Percentiles rank a stretch among this genome's conserved stretches.
Evolutionary conservation across 2,329 filamentous ascomycete species (phyloP).

Genomic region (Aureobasidium subglaciale): DNA sequence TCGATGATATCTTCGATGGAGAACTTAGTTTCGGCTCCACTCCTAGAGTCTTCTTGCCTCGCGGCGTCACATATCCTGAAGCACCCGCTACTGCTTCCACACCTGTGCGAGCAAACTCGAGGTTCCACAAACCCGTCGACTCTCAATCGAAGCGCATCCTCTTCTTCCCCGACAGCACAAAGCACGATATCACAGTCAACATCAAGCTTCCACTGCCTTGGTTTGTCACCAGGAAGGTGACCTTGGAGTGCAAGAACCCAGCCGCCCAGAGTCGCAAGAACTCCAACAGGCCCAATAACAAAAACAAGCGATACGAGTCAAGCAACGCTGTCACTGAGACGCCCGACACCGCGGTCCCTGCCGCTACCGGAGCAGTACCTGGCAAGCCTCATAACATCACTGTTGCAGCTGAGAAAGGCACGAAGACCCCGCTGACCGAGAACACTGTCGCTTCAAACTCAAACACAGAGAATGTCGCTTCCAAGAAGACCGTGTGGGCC

Average conservation of each 20-base stretch:
- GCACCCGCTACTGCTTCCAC: background rate
- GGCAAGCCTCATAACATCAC: background rate
- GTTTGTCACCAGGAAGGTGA: background rate
- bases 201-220: constrained; percentile 1
- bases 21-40: constrained; percentile 42
- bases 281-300: constrained; percentile 5
- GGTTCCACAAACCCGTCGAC: constrained; percentile 1
- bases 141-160: background rate
- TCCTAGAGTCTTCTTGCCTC: constrained; percentile 30
- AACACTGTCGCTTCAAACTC: background rate
- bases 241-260: background rate
- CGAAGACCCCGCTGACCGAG: background rate
- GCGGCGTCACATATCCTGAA: constrained; percentile 21
- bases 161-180: background rate
- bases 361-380: background rate
- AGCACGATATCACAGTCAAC: background rate
- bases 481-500: background rate
- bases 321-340: background rate
- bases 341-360: background rate
- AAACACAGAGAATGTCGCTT: background rate
- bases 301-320: constrained; percentile 9
- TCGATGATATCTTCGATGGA: constrained; percentile 37
- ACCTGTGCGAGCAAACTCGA: background rate
- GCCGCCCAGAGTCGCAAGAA: background rate
- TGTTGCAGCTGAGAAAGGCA: background rate